Conservation (phyloP, 2,329 filamentous ascomycete genomes). For the Pseudopithomyces maydicus region DNA sequence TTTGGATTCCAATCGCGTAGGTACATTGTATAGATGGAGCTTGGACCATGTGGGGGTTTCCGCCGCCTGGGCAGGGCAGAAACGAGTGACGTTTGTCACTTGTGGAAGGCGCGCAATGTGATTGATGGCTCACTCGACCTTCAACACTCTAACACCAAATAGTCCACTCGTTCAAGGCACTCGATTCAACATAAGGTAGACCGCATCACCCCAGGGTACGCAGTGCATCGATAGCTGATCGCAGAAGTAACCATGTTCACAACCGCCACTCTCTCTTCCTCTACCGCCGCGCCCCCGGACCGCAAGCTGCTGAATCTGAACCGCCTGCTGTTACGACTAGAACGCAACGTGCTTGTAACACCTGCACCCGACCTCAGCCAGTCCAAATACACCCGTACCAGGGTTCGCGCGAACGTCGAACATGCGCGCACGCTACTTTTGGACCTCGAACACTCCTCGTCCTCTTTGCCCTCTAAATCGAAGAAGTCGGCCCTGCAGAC, state of each 20-base stretch:
- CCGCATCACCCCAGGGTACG: no score
- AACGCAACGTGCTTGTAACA: slow-evolving; percentile 67
- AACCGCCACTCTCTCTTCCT: slow-evolving; percentile 15
- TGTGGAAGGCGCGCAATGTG: neutral
- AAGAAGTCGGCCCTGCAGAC: slow-evolving; percentile 66
- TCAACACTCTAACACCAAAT: neutral
- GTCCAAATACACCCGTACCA: slow-evolving; percentile 70
- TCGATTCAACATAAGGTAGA: no score
- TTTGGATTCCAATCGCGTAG: no score
- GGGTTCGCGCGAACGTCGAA: slow-evolving; percentile 69
- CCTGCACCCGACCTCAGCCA: slow-evolving; percentile 63
- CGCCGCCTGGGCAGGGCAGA: no score
- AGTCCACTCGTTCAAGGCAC: no score
- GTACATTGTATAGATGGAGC: no score
- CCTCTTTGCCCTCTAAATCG: slow-evolving; percentile 47
- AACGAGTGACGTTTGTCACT: neutral
- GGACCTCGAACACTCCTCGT: slow-evolving; percentile 71
- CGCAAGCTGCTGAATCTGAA: slow-evolving; percentile 57
- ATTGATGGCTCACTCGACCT: neutral
- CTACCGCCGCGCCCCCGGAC: slow-evolving; percentile 30
- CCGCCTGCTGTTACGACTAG: slow-evolving; percentile 68
- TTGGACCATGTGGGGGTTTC: no score
- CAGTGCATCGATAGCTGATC: no score
- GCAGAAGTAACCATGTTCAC: slow-evolving; percentile 21
- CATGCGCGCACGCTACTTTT: slow-evolving; percentile 72